Evolutionary conservation across 2,329 filamentous ascomycete genomes (phyloP), one percentile per base, ranked within the genome.

Genomic region (Pestalotiopsis sp.): DNA sequence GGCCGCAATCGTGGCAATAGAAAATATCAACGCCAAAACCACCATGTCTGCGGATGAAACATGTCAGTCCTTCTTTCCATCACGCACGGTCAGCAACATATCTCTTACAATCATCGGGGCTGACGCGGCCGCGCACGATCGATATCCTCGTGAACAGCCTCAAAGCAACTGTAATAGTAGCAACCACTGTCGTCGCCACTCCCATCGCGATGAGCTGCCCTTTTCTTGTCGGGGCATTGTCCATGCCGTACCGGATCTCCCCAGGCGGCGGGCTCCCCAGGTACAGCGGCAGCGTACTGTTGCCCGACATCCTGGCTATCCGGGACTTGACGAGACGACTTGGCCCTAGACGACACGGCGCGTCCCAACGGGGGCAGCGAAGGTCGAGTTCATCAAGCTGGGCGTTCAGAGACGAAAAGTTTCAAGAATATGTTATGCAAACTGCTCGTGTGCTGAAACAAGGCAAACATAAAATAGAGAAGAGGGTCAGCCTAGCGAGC

Each of bases 181-280:
- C 52, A 25, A 66, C 13, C 4, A 39, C 17, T n/a, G 64, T 66
- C 25, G 64, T 66, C 3, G 45, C 27, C n/a, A 66, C 64, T 12
- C 20, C 52, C 64, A 66, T 66, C 12, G 64, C 64, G 20, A 66
- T 66, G 17, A 66, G 52, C 31, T 66, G 23, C 11, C 27, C 23
- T 38, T 23, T 27, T 49, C 64, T 38, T n/a, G 14, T 49, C 3
- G 62, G 62, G 6, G n/a, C 62, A 36, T 45, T 36, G 13, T 45
- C 38, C 62, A 64, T 64, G 23, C 62, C 62, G 31, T 64, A 52
- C 27, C 23, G 62, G 23, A 64, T 17, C 38, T 64, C 17, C n/a
- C 62, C 62, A 12, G 14, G 13, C 6, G 62, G 62, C 27, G 41
- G 38, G 31, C 23, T 27, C 25, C 13, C 41, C 41, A 64, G 6